Evolutionary conservation across 2,329 filamentous ascomycete genomes (phyloP), one percentile per base, ranked within the genome.

Genomic region (Aureobasidium sp.): DNA sequence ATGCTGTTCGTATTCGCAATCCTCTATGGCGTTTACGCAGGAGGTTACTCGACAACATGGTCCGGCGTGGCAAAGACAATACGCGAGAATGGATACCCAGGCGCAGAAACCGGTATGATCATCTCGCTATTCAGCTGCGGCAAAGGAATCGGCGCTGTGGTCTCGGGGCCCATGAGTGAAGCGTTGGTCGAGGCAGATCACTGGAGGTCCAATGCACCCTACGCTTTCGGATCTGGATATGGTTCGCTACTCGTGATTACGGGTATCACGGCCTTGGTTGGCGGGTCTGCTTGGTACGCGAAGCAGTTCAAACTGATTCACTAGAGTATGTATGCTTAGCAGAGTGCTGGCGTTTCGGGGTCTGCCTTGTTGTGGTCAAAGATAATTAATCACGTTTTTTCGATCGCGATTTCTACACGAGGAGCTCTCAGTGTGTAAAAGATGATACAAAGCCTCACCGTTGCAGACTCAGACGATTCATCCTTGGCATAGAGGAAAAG

Each of bases 121-220:
- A 78, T 81, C 60, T 75, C 74, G 0, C 72, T 77, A 15, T 69
- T 82, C 57, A 74, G 74, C 10, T 75, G 75, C 9, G 79, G 79
- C 0, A 77, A 78, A 46, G 80, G 80, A 0, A 73, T 82, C 21
- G 79, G 80, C 3, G 79, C 77, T 66, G 69, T 83, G 10, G 73
- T 77, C 10, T 76, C 74, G 61, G 80, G 80, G 3, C 80, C 80
- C 0, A 67, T 82, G 43, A 81, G 78, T 50, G 79, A 81, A 65
- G 73, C 69, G 15, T 64, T 79, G 35, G 62, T 79, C 9, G 67
- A 68, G n/a, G 66, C 68, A 27, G 71, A 70, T 25, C 64, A 66
- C 2, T 77, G 70, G 69, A 63, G 64, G 23, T 71, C 71, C 27
- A 68, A 72, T 47, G 73, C 71, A 21, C 67, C 64, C 0, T 68